Percentiles rank a stretch among this genome's conserved stretches.
Evolutionary conservation across 202 grass and related monocot genomes (phyloP).

Genomic region (Thinopyrum obtusiflorum): DNA sequence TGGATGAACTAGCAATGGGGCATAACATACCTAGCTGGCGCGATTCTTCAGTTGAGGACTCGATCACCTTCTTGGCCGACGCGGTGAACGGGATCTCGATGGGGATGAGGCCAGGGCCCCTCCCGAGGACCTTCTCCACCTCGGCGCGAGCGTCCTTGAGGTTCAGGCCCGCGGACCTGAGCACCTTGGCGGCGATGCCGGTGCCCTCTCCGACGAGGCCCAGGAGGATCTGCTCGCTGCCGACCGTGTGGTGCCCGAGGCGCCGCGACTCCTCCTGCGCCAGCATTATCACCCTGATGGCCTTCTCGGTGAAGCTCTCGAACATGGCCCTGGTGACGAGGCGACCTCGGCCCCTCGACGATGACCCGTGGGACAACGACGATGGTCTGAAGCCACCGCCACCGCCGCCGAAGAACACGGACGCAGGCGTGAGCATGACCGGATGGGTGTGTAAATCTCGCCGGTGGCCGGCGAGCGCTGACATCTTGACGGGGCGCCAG

Average conservation of each 20-base stretch:
- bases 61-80: constrained; percentile 41
- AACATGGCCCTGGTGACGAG: constrained; percentile 25
- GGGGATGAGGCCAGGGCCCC: constrained; percentile 39
- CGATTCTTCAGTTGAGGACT: constrained; percentile 42
- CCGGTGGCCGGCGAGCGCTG: neutral
- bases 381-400: neutral
- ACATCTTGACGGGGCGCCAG: constrained; percentile 8
- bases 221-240: constrained; percentile 60
- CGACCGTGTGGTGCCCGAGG: constrained; percentile 44
- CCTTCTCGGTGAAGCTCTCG: constrained; percentile 45
- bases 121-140: constrained; percentile 60
- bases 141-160: constrained; percentile 51
- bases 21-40: constrained; percentile 38
- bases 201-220: constrained; percentile 33
- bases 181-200: constrained; percentile 43
- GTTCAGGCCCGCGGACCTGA: constrained; percentile 52
- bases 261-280: constrained; percentile 60
- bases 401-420: no score
- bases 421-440: no score
- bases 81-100: constrained; percentile 54
- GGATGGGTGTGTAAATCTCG: neutral
- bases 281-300: constrained; percentile 53
- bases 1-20: neutral
- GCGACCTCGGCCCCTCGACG: neutral
- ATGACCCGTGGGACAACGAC: no score